Base-by-base conservation (phyloP, 495 filamentous ascomycete species). In the Xylaria telfairii region DNA sequence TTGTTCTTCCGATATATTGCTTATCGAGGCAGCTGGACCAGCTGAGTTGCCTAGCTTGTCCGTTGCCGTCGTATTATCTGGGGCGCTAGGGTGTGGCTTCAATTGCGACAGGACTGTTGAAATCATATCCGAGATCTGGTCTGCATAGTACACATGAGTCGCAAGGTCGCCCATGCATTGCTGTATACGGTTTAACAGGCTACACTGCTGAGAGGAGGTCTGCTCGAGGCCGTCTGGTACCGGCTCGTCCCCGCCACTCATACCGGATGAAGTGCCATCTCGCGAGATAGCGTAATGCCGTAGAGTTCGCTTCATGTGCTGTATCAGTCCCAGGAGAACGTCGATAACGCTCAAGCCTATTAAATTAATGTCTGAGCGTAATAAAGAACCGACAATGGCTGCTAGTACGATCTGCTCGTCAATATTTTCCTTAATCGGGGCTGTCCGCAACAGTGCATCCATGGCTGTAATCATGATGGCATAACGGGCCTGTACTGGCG, bases 321-420 rank as follows among this genome's bases (percentile, higher is more conserved):
- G 89, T 65, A 97, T 86, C 7, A 98, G 85, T 24, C 93, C 92
- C 26, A 95, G 82, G 24, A 97, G 83, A 8, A 97, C 89, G 77
- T 98, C 95, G 87, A 97, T 98, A 28, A 97, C 91, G 74, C 93
- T 97, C 49, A 98, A 84, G 1, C 95, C 95, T 69, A 98, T 97
- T 79, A 98, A 88, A 78, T 97, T 98, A 74, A 97, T 90, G 37
- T 93, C 88, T 0, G 94, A 97, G 67, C 90, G 90, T 49, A 98
- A 81, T n/a, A 97, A 83, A 67, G 91, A 92, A 67, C 90, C 89
- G 53, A 96, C 87, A 74, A 96, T 88, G 60, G 88, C 90, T 0
- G 90, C 86, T 53, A 96, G 80, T 19, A 93, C 88, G 34, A 92
- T 85, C 77, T 95, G 90, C 47, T 90, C 88, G 21, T 87, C 84